phyloP scores from a whole-genome alignment of 2,329 filamentous ascomycete species.

The Emmonsiellopsis sp. region DNA sequence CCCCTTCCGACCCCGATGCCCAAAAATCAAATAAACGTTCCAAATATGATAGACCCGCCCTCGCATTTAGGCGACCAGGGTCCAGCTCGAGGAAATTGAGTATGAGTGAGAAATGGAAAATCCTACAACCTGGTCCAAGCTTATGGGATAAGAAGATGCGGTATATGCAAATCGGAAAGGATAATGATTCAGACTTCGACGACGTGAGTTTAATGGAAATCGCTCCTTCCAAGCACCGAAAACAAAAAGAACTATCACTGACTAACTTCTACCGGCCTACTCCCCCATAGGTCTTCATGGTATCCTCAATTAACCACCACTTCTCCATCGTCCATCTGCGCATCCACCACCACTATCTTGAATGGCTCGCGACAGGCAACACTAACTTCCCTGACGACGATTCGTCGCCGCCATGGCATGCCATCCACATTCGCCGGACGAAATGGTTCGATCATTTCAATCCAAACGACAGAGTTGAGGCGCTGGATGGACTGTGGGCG shows the following conservation, averaged over 20 bases:
- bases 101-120: conserved; percentile 44
- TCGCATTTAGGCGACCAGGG: conserved; percentile 22
- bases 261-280: no score
- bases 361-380: conserved; percentile 41
- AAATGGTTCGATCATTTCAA: conserved; percentile 52
- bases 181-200: conserved; percentile 37
- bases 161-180: conserved; percentile 49
- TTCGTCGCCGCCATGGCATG: conserved; percentile 37
- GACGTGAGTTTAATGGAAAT: conserved; percentile 37
- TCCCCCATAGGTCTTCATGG: conserved; percentile 45
- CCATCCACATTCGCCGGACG: conserved; percentile 45
- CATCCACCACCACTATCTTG: conserved; percentile 47
- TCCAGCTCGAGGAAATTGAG: conserved; percentile 33
- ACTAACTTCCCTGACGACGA: conserved; percentile 17
- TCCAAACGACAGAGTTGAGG: conserved; percentile 44
- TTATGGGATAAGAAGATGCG: conserved; percentile 48
- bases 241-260: conserved; percentile 2
- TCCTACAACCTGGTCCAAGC: conserved; percentile 39
- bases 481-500: conserved; percentile 49
- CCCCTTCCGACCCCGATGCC: conserved; percentile 17
- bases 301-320: conserved; percentile 55
- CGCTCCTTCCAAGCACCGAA: background rate
- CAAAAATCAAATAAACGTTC: conserved; percentile 30
- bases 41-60: conserved; percentile 24
- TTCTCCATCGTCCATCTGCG: conserved; percentile 50